Conservation (phyloP, 129 eudicot genomes). For the Silybum marianum region DNA sequence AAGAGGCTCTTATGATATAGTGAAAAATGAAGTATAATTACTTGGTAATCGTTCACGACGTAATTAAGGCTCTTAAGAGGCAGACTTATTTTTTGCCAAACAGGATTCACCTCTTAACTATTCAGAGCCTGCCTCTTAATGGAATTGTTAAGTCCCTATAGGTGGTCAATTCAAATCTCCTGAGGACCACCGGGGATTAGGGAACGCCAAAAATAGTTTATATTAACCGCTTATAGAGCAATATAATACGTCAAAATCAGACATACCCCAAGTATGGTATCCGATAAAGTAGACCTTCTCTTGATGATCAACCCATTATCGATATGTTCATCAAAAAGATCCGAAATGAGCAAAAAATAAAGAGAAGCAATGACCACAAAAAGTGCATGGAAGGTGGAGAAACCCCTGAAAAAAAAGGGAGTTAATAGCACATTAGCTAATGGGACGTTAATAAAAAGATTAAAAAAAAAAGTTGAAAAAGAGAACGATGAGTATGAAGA, state of each 20-base stretch:
- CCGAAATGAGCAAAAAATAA: conserved; percentile 58
- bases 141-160: too few species aligned
- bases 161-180: background rate
- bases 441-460: conserved; percentile 7
- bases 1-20: too few species aligned
- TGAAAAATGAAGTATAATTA: too few species aligned
- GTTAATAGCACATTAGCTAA: conserved; percentile 14
- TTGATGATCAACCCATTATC: conserved; percentile 40
- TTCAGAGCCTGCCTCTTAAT: too few species aligned
- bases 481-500: background rate
- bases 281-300: conserved; percentile 58
- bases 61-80: too few species aligned
- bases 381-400: conserved; percentile 89
- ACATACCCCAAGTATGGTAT: conserved; percentile 70
- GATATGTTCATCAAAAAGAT: conserved; percentile 51
- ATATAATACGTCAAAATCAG: conserved; percentile 4
- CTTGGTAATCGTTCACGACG: too few species aligned
- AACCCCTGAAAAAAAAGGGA: conserved; percentile 56
- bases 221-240: background rate
- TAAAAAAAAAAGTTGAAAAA: background rate
- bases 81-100: too few species aligned
- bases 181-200: background rate
- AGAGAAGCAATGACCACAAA: conserved; percentile 67
- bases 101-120: too few species aligned
- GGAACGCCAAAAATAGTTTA: background rate